Evolutionary conservation across 2,329 filamentous ascomycete species (phyloP), one percentile per base, ranked within the genome.

Genomic region (Fusarium tanahbumbuense): DNA sequence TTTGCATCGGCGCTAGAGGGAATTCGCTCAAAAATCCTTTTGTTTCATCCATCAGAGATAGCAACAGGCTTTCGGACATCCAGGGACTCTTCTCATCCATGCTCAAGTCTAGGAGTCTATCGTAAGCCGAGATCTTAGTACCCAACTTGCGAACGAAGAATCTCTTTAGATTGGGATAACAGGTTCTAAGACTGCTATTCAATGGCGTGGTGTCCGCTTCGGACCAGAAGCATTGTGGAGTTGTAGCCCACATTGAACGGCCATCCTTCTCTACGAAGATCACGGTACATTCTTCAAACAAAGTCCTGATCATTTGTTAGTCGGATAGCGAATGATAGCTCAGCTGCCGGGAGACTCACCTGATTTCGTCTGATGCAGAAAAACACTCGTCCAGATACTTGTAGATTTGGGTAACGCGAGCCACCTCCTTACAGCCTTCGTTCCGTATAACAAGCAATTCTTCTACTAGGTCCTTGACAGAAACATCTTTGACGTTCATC

Each of bases 191-290:
- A n/a, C 45, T 47, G 12, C 30, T 52, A 15, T 62, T 62, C 6
- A 48, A 32, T 2, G 47, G 54, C 13, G 57, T 64, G 0, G 10
- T 15, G n/a, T 60, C 60, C 16, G 58, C 45, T 5, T 68, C 56
- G 1, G 68, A 68, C 65, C 68, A 72, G 25, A 64, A 32, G 18
- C 64, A 71, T 8, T 63, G n/a, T 4, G 65, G 52, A 4, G 18
- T 6, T n/a, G 44, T 56, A 23, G 45, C n/a, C 64, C 70, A 71
- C 11, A 6, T 48, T 6, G 49, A 45, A n/a, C 18, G 11, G 20
- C 42, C 47, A 13, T 25, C 10, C 18, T n/a, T 34, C 6, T 58
- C 45, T 15, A 27, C 27, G 15, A 59, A 56, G 6, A 68, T 64
- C 6, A 72, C 25, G 1, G 10, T 11, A 20, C 16, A 27, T 28